Base-by-base conservation (phyloP, 176 grass and related monocot species). In the Thinopyrum elongatum region DNA sequence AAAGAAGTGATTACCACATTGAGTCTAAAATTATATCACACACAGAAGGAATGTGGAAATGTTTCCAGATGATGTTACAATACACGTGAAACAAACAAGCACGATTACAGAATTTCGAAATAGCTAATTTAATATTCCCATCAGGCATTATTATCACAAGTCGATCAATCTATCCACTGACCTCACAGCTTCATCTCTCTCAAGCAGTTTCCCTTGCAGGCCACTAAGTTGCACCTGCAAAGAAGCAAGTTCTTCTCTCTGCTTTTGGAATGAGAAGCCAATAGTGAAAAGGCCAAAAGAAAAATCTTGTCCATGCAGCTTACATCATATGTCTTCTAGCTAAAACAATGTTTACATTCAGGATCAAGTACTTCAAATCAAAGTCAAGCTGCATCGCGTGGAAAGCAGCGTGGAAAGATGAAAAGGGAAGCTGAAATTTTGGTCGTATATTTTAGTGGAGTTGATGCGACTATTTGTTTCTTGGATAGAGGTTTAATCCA, bases 121-220 rank as follows among this genome's bases (percentile, higher is more conserved):
- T 57, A 57, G 53, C 4, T 7, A 57, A 57, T 8, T 57, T 57
- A 21, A 19, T 57, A 57, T 57, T 57, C 9, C 8, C 19, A 8
- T 22, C 19, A 10, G 0, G 2, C 53, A 57, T 57, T 57, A 21
- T 38, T 57, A 57, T 57, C 19, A 57, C 0, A 57, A 79, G 30
- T 65, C 83, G 16, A 98, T 90, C 82, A 89, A 85, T 42, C 59
- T 90, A 38, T 95, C 90, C 8, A 91, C 88, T 6, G 89, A 94
- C 70, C 86, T 94, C 27, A 95, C 60, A 58, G 86, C 91, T 80
- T 92, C 91, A 76, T 98, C 96, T 90, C 92, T 94, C 62, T 98
- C 91, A 70, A 79, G 74, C 28, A 95, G 70, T 80, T 93, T 92
- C 38, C 53, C 92, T 67, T 89, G 89, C 66, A 95, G 74, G 21